These are phyloP conservation scores for Phoenix dactylifera DNA, from an alignment of 176 grass and related monocot genomes.

Conservation along the genomic window DNA sequence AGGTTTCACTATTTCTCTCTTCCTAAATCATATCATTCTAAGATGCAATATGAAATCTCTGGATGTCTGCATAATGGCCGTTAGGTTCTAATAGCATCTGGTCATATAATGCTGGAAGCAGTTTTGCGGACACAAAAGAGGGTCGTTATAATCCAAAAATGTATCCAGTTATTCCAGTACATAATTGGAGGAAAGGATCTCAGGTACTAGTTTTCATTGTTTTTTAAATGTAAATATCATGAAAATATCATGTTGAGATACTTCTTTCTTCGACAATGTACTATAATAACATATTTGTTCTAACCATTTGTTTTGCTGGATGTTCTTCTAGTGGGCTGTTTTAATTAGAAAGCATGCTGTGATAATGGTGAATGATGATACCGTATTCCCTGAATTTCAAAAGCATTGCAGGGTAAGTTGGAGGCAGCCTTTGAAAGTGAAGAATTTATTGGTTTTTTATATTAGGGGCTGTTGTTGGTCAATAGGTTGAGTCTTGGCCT, in stretches of 20 bases:
- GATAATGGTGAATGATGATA: constrained; percentile 70
- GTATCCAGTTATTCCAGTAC: constrained; percentile 65
- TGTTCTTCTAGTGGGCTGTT: constrained; percentile 63
- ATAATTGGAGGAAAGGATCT: constrained; percentile 98
- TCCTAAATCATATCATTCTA: not conserved
- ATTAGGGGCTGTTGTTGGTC: too few relatives aligned
- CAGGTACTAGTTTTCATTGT: constrained; percentile 45
- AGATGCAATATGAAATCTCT: constrained; percentile 18
- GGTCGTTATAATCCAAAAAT: constrained; percentile 98
- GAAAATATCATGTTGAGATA: too few relatives aligned
- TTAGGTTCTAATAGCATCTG: constrained; percentile 16
- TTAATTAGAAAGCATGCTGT: constrained; percentile 93
- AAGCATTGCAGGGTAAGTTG: constrained; percentile 82
- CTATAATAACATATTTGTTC: not conserved
- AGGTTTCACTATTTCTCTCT: too few relatives aligned
- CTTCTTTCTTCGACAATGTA: not conserved
- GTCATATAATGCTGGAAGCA: constrained; percentile 51
- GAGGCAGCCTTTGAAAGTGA: constrained; percentile 9
- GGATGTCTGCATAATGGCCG: constrained; percentile 7
- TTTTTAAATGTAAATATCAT: not conserved
- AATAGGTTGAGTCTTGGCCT: too few relatives aligned
- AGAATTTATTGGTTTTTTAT: constrained; percentile 9
- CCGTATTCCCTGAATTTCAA: constrained; percentile 63
- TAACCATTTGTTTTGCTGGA: constrained; percentile 4
- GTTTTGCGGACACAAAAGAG: constrained; percentile 95